Percentiles rank a stretch among this genome's conserved stretches.
phyloP scores from a whole-genome alignment of 1,139 yeast genomes.

The Kazachstania sp. region DNA sequence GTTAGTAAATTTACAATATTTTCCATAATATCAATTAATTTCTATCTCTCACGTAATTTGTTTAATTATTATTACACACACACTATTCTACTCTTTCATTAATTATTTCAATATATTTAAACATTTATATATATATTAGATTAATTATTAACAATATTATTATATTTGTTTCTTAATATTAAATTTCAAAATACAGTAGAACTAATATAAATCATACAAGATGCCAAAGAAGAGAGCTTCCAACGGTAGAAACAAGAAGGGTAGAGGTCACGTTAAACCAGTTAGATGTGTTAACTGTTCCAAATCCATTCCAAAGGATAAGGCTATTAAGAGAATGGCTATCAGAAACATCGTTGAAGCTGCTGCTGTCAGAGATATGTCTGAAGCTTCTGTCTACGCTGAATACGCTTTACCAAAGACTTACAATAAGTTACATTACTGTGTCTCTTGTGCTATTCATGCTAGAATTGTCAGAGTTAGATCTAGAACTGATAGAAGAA shows the following conservation, averaged over 20 bases:
- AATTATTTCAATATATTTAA: no score
- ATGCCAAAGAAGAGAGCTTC: conserved; percentile 99
- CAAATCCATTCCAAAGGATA: conserved; percentile 99
- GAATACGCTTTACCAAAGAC: conserved; percentile 99
- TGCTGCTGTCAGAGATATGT: conserved; percentile 99
- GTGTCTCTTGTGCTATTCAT: conserved; percentile 99
- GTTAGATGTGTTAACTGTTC: conserved; percentile 99
- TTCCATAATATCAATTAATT: no score
- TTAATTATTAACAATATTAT: neutral
- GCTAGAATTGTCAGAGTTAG: conserved; percentile 99
- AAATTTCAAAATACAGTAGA: neutral
- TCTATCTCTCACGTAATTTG: no score
- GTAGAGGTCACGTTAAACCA: conserved; percentile 99
- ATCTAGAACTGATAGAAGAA: conserved; percentile 97
- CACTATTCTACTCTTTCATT: no score
- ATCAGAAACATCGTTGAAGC: conserved; percentile 99
- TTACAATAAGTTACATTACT: conserved; percentile 99
- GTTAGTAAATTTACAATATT: no score
- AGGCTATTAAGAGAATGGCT: conserved; percentile 99
- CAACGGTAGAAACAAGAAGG: conserved; percentile 99
- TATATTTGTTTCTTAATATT: conserved; percentile 2
- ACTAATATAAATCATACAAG: conserved; percentile 25
- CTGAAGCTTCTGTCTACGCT: conserved; percentile 98
- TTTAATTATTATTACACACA: no score
- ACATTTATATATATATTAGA: no score